These are phyloP conservation scores for Hapsidospora chrysogenum DNA, from an alignment of 495 filamentous ascomycete genomes.

Conservation along the genomic window DNA sequence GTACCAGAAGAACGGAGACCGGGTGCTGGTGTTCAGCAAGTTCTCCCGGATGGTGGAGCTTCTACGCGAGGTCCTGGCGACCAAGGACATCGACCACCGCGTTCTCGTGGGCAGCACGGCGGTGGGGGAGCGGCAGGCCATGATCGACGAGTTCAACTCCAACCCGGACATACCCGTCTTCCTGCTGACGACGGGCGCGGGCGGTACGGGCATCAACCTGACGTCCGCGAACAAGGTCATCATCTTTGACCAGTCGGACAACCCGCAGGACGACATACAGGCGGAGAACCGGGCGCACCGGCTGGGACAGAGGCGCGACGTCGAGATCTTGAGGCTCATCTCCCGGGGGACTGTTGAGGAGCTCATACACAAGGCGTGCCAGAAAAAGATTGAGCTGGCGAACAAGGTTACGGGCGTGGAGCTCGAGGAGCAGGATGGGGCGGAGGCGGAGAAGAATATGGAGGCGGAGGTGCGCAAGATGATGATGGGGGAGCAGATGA, in stretches of 20 bases:
- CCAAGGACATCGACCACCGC: constrained; percentile 54
- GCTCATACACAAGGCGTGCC: constrained; percentile 73
- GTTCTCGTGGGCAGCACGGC: constrained; percentile 74
- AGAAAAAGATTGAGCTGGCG: constrained; percentile 87
- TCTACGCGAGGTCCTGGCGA: constrained; percentile 64
- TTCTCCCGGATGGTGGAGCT: constrained; percentile 88
- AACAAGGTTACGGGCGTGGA: constrained; percentile 44
- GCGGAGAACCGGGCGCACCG: constrained; percentile 94
- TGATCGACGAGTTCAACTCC: constrained; percentile 73
- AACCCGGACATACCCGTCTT: constrained; percentile 73
- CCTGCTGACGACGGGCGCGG: constrained; percentile 80
- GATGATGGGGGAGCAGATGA: constrained; percentile 4
- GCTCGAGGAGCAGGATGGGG: constrained; percentile 11
- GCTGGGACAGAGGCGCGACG: constrained; percentile 75
- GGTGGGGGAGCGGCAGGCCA: constrained; percentile 64
- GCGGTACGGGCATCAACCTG: constrained; percentile 89
- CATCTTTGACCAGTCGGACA: constrained; percentile 91
- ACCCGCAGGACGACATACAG: constrained; percentile 91
- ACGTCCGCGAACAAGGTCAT: constrained; percentile 92
- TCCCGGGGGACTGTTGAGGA: constrained; percentile 79
- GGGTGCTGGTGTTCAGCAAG: constrained; percentile 77
- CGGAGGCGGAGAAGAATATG: constrained; percentile 12
- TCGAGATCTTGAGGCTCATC: constrained; percentile 71
- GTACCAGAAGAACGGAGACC: constrained; percentile 71
- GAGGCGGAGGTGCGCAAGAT: constrained; percentile 5